Evolutionary conservation across 257 asterid species (phyloP).

Genomic region (Penstemon davidsonii): DNA sequence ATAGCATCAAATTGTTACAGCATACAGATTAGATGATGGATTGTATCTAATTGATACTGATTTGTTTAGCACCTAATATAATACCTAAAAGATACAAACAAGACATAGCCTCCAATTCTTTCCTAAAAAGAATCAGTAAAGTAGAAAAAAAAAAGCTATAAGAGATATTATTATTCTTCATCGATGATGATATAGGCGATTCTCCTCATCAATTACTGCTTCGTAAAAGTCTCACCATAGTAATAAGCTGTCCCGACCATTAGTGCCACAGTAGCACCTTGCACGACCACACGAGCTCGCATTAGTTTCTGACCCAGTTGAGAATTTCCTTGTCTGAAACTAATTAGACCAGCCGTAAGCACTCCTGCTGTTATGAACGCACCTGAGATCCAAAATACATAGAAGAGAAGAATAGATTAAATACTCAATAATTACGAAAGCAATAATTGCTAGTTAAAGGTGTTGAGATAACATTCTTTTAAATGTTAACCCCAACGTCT

Average conservation of each 20-base stretch:
- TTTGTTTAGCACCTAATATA: too few relatives aligned
- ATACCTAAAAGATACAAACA: not conserved
- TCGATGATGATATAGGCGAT: not conserved
- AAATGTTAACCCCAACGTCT: not conserved
- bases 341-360: constrained; percentile 82
- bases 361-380: constrained; percentile 94
- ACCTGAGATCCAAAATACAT: constrained; percentile 48
- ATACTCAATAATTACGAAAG: not conserved
- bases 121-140: not conserved
- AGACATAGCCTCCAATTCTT: constrained; percentile 4
- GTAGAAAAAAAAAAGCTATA: not conserved
- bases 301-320: constrained; percentile 85
- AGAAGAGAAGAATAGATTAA: constrained; percentile 11
- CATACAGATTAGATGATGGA: too few relatives aligned
- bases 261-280: constrained; percentile 93
- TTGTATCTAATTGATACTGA: too few relatives aligned
- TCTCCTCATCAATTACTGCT: not conserved
- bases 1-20: too few relatives aligned
- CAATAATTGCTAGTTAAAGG: not conserved
- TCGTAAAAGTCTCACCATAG: constrained; percentile 65
- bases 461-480: not conserved
- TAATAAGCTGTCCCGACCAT: constrained; percentile 96
- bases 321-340: constrained; percentile 86
- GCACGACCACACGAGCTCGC: constrained; percentile 99
- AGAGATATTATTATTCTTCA: constrained; percentile 6